Base-by-base conservation (phyloP, 2,329 filamentous ascomycete species). In the Beauveria medogensis region DNA sequence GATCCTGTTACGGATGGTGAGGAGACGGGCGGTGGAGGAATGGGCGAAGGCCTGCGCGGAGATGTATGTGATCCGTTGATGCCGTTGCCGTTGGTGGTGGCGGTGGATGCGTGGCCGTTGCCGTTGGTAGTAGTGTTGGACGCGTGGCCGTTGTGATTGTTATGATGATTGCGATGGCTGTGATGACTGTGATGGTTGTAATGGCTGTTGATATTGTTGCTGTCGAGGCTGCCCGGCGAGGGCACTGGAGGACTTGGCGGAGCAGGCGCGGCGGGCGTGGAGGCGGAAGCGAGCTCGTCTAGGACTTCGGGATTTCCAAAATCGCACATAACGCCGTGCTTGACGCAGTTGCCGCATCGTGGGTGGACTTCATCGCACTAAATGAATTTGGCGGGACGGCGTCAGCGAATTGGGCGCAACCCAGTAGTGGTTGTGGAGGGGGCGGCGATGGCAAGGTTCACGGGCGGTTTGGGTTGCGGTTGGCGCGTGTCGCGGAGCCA, bases 361-460 rank as follows among this genome's bases (percentile, higher is more conserved):
- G 85, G 85, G 67, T 87, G 85, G 12, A 84, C 74, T 71, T 88
- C 85, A 68, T 88, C 85, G 73, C 85, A 88, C 82, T 85, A 66
- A 22, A 55, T 18, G 40, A 8, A n/a, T 20, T 18, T 41, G 43
- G 44, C 28, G 30, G 18, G 16, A 34, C 24, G 26, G 46, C 30
- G 34, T 59, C 30, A 51, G 47, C 41, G n/a, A 41, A 16, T 18
- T 30, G 16, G 44, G 43, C n/a, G 24, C 22, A 43, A 30, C 43
- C 2, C 28, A 18, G 9, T 12, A 14, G 30, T 48, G 20, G 20
- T n/a, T 22, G 16, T 41, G 20, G 9, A 34, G 30, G 30, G 30
- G 30, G 30, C 30, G 30, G 30, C 34, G 12, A 14, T 37, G 34
- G 34, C 6, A 5, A 37, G 10, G 34, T 22, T 48, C 26, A 37